phyloP scores from a whole-genome alignment of 2,329 filamentous ascomycete species.

The Exserohilum turcica region DNA sequence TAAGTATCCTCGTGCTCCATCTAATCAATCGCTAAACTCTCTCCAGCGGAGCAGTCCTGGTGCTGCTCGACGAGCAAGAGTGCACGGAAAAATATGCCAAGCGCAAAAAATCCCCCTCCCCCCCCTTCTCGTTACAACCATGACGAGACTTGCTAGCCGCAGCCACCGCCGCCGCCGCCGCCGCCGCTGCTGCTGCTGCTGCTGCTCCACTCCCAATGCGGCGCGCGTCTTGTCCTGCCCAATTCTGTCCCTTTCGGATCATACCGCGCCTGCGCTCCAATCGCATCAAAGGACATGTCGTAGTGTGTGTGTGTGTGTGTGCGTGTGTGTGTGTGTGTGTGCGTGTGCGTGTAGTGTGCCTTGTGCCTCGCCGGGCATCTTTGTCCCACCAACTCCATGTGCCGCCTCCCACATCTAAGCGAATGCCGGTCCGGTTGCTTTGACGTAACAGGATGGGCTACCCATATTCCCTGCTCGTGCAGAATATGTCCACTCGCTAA shows the following conservation, averaged over 20 bases:
- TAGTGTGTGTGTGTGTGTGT: neutral
- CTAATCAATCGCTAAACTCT: slow-evolving; percentile 6
- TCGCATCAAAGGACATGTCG: slow-evolving; percentile 4
- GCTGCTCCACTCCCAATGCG: neutral
- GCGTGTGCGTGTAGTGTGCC: neutral
- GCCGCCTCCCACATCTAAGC: slow-evolving; percentile 3
- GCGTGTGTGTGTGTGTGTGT: neutral
- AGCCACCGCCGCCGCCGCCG: too few relatives aligned
- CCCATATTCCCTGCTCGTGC: slow-evolving; percentile 10
- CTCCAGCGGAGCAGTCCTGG: neutral
- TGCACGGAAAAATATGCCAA: too few relatives aligned
- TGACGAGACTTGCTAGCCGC: too few relatives aligned
- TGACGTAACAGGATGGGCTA: slow-evolving; percentile 22
- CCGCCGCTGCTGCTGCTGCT: too few relatives aligned
- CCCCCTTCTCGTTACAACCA: too few relatives aligned
- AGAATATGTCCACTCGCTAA: slow-evolving; percentile 14
- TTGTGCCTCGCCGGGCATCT: slow-evolving; percentile 8
- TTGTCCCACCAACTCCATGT: slow-evolving; percentile 9
- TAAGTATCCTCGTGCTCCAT: slow-evolving; percentile 6
- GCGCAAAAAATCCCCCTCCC: too few relatives aligned
- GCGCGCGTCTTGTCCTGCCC: neutral
- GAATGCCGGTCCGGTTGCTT: slow-evolving; percentile 15
- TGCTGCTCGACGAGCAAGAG: neutral
- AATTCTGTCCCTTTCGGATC: neutral
- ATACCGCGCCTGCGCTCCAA: slow-evolving; percentile 4